These are phyloP conservation scores for Talaromyces piceae DNA, from an alignment of 2,329 filamentous ascomycete species.

Conservation along the genomic window DNA sequence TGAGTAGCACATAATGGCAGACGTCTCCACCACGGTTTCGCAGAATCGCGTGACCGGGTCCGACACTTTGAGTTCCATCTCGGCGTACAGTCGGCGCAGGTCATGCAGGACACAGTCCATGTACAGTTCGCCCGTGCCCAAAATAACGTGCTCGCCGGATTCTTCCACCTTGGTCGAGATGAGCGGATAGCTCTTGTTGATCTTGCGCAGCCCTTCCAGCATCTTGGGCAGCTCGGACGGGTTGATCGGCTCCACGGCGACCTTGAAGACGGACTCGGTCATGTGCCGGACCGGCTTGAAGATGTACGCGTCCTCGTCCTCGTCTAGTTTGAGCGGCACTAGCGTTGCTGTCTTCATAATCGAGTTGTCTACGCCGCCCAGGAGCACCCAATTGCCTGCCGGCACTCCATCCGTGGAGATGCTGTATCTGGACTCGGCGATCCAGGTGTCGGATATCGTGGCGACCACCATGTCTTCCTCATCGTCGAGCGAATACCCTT, in stretches of 20 bases:
- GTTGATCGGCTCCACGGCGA: slow-evolving; percentile 96
- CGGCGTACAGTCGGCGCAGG: slow-evolving; percentile 82
- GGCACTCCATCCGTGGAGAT: slow-evolving; percentile 86
- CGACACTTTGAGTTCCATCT: slow-evolving; percentile 99
- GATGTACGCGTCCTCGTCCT: slow-evolving; percentile 89
- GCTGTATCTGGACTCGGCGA: slow-evolving; percentile 88
- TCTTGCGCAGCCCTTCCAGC: slow-evolving; percentile 90
- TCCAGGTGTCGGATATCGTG: slow-evolving; percentile 77
- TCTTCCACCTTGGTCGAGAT: slow-evolving; percentile 97
- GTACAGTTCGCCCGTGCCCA: slow-evolving; percentile 96
- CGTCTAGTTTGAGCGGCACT: slow-evolving; percentile 68
- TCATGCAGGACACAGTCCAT: slow-evolving; percentile 99
- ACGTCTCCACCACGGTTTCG: slow-evolving; percentile 95
- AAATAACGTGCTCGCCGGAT: slow-evolving; percentile 88
- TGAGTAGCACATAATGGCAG: slow-evolving; percentile 95
- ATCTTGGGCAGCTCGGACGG: slow-evolving; percentile 97
- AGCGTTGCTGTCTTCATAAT: slow-evolving; percentile 97
- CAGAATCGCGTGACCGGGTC: slow-evolving; percentile 96
- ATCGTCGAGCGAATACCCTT: slow-evolving; percentile 92
- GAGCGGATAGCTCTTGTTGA: slow-evolving; percentile 96
- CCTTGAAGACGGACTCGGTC: slow-evolving; percentile 95
- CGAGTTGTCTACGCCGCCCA: slow-evolving; percentile 90
- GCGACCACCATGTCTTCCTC: slow-evolving; percentile 94
- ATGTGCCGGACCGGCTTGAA: slow-evolving; percentile 91
- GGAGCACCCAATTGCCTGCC: slow-evolving; percentile 86